A percentile compares a stretch with the other conserved stretches of the same genome.
phyloP scores from a whole-genome alignment of 192 early-diverging fungal genomes.

The Linnemannia elongata region DNA sequence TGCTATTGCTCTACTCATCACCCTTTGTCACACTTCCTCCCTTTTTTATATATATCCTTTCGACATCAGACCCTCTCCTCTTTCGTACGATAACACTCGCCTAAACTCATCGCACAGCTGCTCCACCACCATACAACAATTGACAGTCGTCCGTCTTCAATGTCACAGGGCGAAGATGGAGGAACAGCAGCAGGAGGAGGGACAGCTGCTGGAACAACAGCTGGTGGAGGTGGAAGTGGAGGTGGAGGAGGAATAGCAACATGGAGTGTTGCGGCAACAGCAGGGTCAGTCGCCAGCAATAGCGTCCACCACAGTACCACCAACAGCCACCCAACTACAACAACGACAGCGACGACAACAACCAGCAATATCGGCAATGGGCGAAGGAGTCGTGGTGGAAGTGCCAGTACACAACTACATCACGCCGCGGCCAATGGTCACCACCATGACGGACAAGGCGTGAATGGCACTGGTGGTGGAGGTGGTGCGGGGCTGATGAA shows the following conservation, averaged over 20 bases:
- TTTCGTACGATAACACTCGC: background rate
- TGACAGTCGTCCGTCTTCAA: constrained; percentile 2
- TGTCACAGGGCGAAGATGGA: constrained; percentile 47
- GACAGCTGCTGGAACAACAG: background rate
- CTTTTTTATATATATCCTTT: background rate
- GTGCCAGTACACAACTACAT: background rate
- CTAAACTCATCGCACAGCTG: background rate
- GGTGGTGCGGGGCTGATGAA: constrained; percentile 10
- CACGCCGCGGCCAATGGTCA: background rate
- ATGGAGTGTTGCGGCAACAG: background rate
- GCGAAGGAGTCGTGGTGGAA: constrained; percentile 7
- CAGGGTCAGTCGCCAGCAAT: background rate
- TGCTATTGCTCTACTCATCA: background rate
- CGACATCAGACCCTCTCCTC: background rate
- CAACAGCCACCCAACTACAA: background rate
- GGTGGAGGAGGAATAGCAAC: background rate
- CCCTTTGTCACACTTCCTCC: background rate
- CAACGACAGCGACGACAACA: background rate
- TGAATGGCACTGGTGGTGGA: background rate
- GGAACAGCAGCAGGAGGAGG: constrained; percentile 21
- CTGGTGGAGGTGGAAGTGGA: background rate
- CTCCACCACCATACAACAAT: background rate
- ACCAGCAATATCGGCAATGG: background rate
- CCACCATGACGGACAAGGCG: background rate
- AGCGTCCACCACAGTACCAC: background rate